Base-by-base conservation (phyloP, 352 stramenopile genomes). In the Pythium rishiriense region DNA sequence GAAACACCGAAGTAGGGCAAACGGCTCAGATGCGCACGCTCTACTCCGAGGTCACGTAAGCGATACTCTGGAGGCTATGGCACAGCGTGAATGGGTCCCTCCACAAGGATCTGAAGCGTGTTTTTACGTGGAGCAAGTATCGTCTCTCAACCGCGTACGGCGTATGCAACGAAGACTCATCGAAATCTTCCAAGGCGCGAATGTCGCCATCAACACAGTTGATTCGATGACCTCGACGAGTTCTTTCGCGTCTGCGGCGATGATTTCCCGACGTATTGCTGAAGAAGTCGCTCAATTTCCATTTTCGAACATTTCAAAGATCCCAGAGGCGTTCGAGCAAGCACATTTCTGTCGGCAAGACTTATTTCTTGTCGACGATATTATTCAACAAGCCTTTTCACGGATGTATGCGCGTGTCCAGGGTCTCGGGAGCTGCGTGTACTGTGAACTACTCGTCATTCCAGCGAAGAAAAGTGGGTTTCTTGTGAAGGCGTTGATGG, bases 271-370 rank as follows among this genome's bases (percentile, higher is more conserved):
- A 26, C 57, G 77, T n/a, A 81, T 91, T n/a, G 83, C 85, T 12
- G 83, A 93, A 42, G 50, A 79, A 6, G 68, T 85, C 19, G 73
- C 73, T 11, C 64, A 70, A 25, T 82, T 90, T 31, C 81, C 85
- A 8, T 91, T 82, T 43, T 68, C 77, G 0, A 49, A 63, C 7
- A 63, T 94, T 3, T 50, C 69, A n/a, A 41, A 3, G 0, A 15
- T 75, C 17, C 63, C 74, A 2, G 41, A 70, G 25, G 73, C 68
- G 39, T 94, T 82, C 57, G 81, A 94, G 62, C 55, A 75, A 41
- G 80, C 85, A 15, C 87, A 95, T 61, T 93, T 92, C 33, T 81
- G 82, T 42, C 79, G 87, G 1, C 87, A 95, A 68, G 87, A 95
- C 50, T 61, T 95, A 19, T 95, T 93, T 66, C 58, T 91, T 1